Evolutionary conservation across 2,329 filamentous ascomycete species (phyloP), one percentile per base, ranked within the genome.

Genomic region (Epichloe gansuensis): DNA sequence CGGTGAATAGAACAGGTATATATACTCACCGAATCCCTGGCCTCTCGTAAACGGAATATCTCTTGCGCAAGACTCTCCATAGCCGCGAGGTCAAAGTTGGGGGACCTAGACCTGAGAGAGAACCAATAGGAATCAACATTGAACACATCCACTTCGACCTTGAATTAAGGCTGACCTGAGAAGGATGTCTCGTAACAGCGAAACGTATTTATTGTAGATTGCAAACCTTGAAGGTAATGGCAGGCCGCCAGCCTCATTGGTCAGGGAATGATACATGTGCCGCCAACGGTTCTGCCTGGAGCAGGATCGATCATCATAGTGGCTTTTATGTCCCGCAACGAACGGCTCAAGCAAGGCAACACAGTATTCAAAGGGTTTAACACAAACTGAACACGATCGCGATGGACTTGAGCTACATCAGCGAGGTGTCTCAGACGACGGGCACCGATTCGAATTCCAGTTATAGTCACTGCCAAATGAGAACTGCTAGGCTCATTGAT

Each of bases 211-310:
- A 56, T 80, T 79, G 60, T 80, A 82, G 51, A 80, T 69, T 31
- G 72, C 63, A 55, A 83, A 82, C 6, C 78, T 69, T 15, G 75
- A 72, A 1, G 73, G 73, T 2, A 83, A 65, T 5, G 69, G 67
- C 35, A 78, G 70, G 0, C 75, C 76, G 2, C 69, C 72, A 3
- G 72, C 73, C 60, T 82, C 76, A 25, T 74, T 69, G 7, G 70
- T 72, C 72, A 83, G 72, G 5, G 68, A 65, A 61, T 81, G 72
- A 60, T 76, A 80, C 77, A 83, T 82, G 57, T 71, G 72, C 43
- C 73, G 71, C 80, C 81, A 83, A 51, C 78, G 72, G 38, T 71
- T 66, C 55, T 75, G 70, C 51, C 72, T 73, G 17, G 69, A 67
- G 43, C 74, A 57, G 4, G 68, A 69, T 38, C 68, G 72, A 59